Evolutionary conservation across 768 basidiomycete genomes (phyloP).

Genomic region (Pisolithus sp.): DNA sequence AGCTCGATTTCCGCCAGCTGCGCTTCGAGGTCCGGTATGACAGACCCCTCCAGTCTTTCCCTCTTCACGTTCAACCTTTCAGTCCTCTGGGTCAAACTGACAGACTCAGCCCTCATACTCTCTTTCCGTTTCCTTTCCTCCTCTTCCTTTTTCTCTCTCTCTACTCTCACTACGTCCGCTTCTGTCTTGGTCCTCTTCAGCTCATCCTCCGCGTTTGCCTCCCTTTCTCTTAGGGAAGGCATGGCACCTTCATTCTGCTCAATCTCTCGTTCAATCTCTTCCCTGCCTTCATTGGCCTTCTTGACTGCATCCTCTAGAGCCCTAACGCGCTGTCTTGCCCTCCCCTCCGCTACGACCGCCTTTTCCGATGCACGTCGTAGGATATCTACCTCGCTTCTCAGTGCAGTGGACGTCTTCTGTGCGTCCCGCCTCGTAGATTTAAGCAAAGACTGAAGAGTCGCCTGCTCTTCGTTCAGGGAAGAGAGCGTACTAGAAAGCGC

Average conservation of each 20-base stretch:
- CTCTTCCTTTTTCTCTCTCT: constrained; percentile 44
- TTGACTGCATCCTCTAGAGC: constrained; percentile 87
- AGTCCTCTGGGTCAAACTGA: constrained; percentile 48
- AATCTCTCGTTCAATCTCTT: constrained; percentile 36
- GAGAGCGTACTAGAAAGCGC: constrained; percentile 67
- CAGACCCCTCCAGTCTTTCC: constrained; percentile 55
- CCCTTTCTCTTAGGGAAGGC: constrained; percentile 34
- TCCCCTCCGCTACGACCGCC: constrained; percentile 61
- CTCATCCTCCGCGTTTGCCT: constrained; percentile 35
- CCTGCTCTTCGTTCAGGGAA: constrained; percentile 57
- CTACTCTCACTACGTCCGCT: constrained; percentile 39
- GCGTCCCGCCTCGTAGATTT: constrained; percentile 76
- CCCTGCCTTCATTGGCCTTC: constrained; percentile 56
- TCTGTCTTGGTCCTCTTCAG: constrained; percentile 36
- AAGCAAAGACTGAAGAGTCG: constrained; percentile 58
- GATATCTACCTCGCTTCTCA: constrained; percentile 79
- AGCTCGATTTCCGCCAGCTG: constrained; percentile 53
- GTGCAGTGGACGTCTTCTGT: constrained; percentile 74
- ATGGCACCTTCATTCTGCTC: constrained; percentile 35
- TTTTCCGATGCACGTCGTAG: constrained; percentile 83
- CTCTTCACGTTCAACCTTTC: constrained; percentile 61
- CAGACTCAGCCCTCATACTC: constrained; percentile 51
- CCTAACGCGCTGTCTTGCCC: constrained; percentile 80
- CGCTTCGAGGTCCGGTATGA: constrained; percentile 62
- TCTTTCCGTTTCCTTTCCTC: constrained; percentile 51